Evolutionary conservation across 2,329 filamentous ascomycete genomes (phyloP).

Genomic region (Ceratocystiopsis minuta): DNA sequence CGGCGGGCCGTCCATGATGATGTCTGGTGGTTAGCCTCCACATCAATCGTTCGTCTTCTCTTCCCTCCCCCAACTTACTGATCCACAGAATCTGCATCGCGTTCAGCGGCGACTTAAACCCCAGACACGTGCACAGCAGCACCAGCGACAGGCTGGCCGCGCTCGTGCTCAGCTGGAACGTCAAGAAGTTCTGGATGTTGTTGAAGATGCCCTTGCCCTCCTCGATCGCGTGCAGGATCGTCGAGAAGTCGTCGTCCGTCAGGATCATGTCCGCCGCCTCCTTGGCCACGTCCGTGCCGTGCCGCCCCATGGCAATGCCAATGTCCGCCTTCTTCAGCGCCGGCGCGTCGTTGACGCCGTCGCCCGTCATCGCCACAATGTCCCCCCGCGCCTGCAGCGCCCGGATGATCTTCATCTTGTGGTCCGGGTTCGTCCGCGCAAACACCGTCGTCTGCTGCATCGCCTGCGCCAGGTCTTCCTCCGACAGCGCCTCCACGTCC

Average conservation of each 20-base stretch:
- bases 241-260: slow-evolving; percentile 77
- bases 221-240: slow-evolving; percentile 87
- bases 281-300: slow-evolving; percentile 94
- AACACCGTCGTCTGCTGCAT: slow-evolving; percentile 88
- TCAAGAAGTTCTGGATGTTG: slow-evolving; percentile 98
- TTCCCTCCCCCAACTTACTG: slow-evolving; percentile 41
- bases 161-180: slow-evolving; percentile 93
- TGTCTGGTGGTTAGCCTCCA: slow-evolving; percentile 41
- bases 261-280: slow-evolving; percentile 89
- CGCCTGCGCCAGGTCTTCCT: slow-evolving; percentile 64
- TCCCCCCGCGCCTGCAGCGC: slow-evolving; percentile 85
- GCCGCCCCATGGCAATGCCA: slow-evolving; percentile 87
- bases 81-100: slow-evolving; percentile 99
- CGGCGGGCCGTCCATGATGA: slow-evolving; percentile 97
- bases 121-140: slow-evolving; percentile 77
- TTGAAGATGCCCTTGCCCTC: slow-evolving; percentile 99
- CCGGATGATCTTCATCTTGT: slow-evolving; percentile 92
- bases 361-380: slow-evolving; percentile 97
- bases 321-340: slow-evolving; percentile 95
- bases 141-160: slow-evolving; percentile 85
- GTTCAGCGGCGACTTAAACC: slow-evolving; percentile 89
- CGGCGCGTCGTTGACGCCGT: slow-evolving; percentile 94
- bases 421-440: slow-evolving; percentile 86
- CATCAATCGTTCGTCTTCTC: neutral
- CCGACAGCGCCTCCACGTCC: slow-evolving; percentile 83